phyloP scores from a whole-genome alignment of 2,329 filamentous ascomycete genomes.

The Acrocalymma vagum region DNA sequence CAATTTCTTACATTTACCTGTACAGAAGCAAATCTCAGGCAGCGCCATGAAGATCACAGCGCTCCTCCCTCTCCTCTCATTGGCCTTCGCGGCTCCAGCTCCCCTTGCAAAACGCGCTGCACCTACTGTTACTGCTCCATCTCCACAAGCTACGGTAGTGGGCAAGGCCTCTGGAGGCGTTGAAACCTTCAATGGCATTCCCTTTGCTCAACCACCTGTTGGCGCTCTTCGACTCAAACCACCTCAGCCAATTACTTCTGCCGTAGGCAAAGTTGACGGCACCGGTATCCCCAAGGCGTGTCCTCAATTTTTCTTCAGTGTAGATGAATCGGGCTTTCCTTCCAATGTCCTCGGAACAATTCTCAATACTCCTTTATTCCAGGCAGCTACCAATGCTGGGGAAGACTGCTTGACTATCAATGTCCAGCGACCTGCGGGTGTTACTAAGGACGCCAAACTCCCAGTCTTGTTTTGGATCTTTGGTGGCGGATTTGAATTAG shows the following conservation, averaged over 20 bases:
- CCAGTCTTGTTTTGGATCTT: constrained; percentile 61
- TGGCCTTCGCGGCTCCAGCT: constrained; percentile 42
- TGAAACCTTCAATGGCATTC: constrained; percentile 78
- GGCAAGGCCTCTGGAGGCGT: constrained; percentile 59
- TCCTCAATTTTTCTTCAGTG: constrained; percentile 74
- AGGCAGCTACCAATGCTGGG: constrained; percentile 43
- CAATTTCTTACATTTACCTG: background rate
- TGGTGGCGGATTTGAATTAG: constrained; percentile 55
- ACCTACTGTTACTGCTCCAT: constrained; percentile 64
- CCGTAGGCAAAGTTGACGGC: constrained; percentile 69
- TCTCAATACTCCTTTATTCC: constrained; percentile 50
- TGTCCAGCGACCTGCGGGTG: constrained; percentile 51
- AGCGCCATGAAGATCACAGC: constrained; percentile 34
- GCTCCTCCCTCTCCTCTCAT: constrained; percentile 32
- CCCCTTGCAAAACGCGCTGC: constrained; percentile 55
- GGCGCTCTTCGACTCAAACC: constrained; percentile 73
- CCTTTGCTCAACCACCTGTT: constrained; percentile 75
- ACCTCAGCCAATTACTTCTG: constrained; percentile 66
- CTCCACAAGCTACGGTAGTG: constrained; percentile 62
- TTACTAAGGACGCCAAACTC: constrained; percentile 47
- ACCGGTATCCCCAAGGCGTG: constrained; percentile 68
- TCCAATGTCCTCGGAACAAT: constrained; percentile 47
- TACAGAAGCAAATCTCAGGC: constrained; percentile 1
- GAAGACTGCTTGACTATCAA: constrained; percentile 56
- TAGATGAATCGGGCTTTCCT: constrained; percentile 47